Evolutionary conservation across 2,329 filamentous ascomycete species (phyloP).

Genomic region (Cytospora leucostoma): DNA sequence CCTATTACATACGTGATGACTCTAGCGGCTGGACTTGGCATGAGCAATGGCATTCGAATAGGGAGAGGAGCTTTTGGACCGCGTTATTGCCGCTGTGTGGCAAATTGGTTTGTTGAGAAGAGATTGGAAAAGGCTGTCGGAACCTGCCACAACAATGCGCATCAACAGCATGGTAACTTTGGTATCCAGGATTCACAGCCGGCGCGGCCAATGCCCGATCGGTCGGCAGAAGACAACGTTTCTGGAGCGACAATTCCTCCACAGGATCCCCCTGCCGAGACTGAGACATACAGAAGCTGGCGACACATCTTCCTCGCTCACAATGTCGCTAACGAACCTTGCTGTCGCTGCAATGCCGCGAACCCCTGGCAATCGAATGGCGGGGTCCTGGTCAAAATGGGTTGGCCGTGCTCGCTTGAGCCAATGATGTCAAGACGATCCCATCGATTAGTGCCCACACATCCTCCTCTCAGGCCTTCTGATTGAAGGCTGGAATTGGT

Average conservation of each 20-base stretch:
- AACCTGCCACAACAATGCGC: conserved; percentile 11
- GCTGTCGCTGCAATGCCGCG: conserved; percentile 19
- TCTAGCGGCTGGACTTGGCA: conserved; percentile 13
- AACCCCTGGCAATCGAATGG: conserved; percentile 16
- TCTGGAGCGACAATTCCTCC: conserved; percentile 16
- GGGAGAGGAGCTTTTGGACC: conserved; percentile 12
- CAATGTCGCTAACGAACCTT: neutral
- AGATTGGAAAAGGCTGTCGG: conserved; percentile 1
- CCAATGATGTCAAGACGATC: conserved; percentile 22
- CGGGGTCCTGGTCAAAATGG: conserved; percentile 11
- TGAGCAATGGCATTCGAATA: neutral
- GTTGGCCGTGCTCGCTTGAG: conserved; percentile 14
- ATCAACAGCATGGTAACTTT: neutral
- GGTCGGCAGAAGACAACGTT: conserved; percentile 6
- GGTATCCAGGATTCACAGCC: conserved; percentile 2
- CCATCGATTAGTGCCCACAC: conserved; percentile 12
- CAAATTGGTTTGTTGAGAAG: conserved; percentile 11
- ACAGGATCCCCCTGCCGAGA: conserved; percentile 11
- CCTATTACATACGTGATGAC: conserved; percentile 8
- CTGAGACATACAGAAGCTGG: conserved; percentile 6
- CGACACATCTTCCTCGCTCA: neutral
- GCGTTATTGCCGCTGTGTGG: conserved; percentile 19
- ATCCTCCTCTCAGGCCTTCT: conserved; percentile 13
- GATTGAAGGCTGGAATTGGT: conserved; percentile 21
- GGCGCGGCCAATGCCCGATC: conserved; percentile 25